Evolutionary conservation across 2,329 filamentous ascomycete genomes (phyloP), one percentile per base, ranked within the genome.

Genomic region (Tolypocladium sp.): DNA sequence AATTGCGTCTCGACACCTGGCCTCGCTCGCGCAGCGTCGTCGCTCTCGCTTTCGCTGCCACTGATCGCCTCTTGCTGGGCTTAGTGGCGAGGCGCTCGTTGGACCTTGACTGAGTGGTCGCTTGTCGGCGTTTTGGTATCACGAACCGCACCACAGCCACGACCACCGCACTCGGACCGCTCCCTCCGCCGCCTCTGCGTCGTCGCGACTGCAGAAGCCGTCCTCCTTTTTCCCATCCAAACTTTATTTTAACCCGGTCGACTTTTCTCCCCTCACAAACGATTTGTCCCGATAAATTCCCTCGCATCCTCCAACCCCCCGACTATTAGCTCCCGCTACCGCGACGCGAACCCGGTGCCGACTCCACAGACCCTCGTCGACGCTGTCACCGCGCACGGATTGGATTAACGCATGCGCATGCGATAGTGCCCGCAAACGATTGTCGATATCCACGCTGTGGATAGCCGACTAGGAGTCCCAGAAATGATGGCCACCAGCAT

Each of bases 401-500:
- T 27, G 25, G 33, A 59, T 58, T 59, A 60, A 63, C 71, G 70
- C 65, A 70, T 71, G 73, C 78, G 77, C 73, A 79, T 78, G 77
- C 77, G 71, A 79, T 77, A 78, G 72, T 72, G 69, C 70, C 65
- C 65, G 71, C 69, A 69, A 68, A 67, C 69, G 66, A 65, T 69
- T 69, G 78, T 83, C 80, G 79, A 81, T 79, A 81, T 83, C 82
- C 82, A 83, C 80, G 68, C 67, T 67, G 82, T 84, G 82, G 81
- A 79, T 80, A 77, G 70, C 79, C 79, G 80, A 76, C 77, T 67
- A 64, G 54, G 58, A 57, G 61, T 59, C 64, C 58, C 51, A 66
- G 70, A 77, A 70, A 90, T 89, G 87, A 91, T 91, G 87, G 82
- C 86, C 66, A 70, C 73, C 63, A 86, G 82, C 74, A 83, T 87